Conservation (phyloP, 1,284 basidiomycete species). For the Ceratobasidium sp. region DNA sequence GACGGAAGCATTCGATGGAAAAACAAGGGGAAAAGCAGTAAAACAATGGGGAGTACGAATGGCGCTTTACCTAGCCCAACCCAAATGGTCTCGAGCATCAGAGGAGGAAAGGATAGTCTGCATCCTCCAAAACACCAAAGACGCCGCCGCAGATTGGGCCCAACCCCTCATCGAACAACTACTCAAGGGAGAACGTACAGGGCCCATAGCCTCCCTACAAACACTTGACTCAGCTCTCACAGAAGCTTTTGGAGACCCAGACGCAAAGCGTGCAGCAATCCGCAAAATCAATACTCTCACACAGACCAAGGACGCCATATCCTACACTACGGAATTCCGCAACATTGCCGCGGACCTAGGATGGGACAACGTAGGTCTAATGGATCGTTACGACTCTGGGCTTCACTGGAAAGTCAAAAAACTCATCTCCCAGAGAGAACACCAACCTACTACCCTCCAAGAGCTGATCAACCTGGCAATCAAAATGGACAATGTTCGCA, state of each 20-base stretch:
- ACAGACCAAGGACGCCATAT: background rate
- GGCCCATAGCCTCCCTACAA: background rate
- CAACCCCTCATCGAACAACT: background rate
- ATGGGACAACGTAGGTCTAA: background rate
- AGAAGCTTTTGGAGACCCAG: slow-evolving; percentile 6
- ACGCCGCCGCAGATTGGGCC: background rate
- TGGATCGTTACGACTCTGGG: background rate
- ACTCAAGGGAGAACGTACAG: background rate
- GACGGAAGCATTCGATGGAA: background rate
- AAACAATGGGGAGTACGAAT: slow-evolving; percentile 1
- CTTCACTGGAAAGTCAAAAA: slow-evolving; percentile 1
- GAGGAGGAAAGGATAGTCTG: background rate
- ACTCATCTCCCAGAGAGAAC: background rate
- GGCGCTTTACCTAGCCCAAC: background rate
- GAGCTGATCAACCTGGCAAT: background rate
- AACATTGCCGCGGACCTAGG: background rate
- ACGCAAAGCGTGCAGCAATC: background rate
- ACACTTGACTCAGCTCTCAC: background rate
- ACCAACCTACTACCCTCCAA: background rate
- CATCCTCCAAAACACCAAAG: background rate
- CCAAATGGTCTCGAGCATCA: background rate
- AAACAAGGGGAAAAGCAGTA: background rate
- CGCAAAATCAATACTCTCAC: background rate
- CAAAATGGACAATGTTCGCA: background rate
- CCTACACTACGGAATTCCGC: background rate